Conservation (phyloP, 495 filamentous ascomycete species). For the Trichoderma erinaceum region DNA sequence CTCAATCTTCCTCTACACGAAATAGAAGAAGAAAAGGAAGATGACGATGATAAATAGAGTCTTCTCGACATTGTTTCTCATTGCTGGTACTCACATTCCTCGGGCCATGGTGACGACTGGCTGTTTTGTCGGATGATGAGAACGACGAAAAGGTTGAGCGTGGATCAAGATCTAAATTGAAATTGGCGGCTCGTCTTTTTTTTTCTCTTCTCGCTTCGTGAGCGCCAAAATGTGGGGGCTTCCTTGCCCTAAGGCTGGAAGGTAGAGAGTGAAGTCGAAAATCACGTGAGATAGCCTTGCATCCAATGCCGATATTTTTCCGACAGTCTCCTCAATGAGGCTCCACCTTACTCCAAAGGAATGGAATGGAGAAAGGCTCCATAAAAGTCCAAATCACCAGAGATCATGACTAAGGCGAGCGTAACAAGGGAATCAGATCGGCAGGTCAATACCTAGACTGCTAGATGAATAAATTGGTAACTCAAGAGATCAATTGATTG, state of each 20-base stretch:
- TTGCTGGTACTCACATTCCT: constrained; percentile 53
- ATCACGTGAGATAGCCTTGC: neutral
- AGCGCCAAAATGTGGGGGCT: constrained; percentile 11
- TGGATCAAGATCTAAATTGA: neutral
- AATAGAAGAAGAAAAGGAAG: neutral
- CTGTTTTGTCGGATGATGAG: constrained; percentile 15
- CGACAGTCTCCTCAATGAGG: neutral
- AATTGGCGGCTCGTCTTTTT: constrained; percentile 13
- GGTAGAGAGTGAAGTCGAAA: neutral
- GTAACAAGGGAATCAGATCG: no score
- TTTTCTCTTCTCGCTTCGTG: constrained; percentile 13
- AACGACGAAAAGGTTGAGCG: constrained; percentile 13
- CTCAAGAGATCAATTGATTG: neutral
- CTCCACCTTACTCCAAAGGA: neutral
- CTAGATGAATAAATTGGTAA: neutral
- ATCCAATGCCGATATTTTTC: neutral
- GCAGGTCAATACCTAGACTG: no score
- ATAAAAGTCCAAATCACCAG: no score
- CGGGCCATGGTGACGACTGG: constrained; percentile 49
- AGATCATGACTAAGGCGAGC: no score
- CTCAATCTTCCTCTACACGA: neutral
- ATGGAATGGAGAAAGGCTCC: neutral
- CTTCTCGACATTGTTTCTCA: neutral
- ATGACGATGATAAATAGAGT: neutral
- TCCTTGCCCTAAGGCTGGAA: constrained; percentile 12